Percentiles rank a stretch among this genome's conserved stretches.
phyloP scores from a whole-genome alignment of 306 rosid species.

The Quercus berberidifolia region DNA sequence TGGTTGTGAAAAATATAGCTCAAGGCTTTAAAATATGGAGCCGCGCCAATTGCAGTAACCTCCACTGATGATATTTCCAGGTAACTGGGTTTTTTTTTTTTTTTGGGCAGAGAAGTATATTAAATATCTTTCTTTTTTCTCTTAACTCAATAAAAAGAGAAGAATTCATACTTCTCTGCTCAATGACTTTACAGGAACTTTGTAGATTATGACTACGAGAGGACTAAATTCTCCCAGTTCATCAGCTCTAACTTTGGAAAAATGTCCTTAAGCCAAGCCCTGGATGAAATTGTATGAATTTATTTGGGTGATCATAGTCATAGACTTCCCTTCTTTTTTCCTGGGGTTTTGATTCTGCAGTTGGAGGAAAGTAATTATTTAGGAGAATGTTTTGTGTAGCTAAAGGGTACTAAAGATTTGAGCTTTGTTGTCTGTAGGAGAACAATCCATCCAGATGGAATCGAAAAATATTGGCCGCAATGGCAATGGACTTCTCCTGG shows the following conservation, averaged over 20 bases:
- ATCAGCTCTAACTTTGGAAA: constrained; percentile 56
- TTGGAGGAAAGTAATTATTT: not conserved
- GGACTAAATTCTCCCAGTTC: constrained; percentile 51
- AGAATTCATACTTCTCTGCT: constrained; percentile 10
- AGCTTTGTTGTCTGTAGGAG: constrained; percentile 38
- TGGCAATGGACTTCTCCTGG: constrained; percentile 85
- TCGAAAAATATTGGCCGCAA: constrained; percentile 55
- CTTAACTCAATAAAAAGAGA: not conserved
- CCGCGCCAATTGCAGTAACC: constrained; percentile 59
- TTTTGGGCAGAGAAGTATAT: not conserved
- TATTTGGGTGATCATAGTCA: constrained; percentile 4
- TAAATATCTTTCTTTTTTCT: not conserved
- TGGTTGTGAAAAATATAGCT: constrained; percentile 42
- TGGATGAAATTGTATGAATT: constrained; percentile 69
- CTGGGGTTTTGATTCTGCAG: not conserved
- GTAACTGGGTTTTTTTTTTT: constrained; percentile 25
- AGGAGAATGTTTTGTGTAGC: not conserved
- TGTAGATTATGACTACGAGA: constrained; percentile 38
- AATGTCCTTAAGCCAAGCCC: constrained; percentile 55
- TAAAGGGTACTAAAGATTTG: not conserved
- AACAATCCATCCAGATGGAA: constrained; percentile 58
- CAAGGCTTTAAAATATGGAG: constrained; percentile 80
- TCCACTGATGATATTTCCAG: constrained; percentile 31
- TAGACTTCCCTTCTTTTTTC: not conserved
- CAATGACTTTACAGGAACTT: constrained; percentile 34